Evolutionary conservation across 768 basidiomycete species (phyloP).

Genomic region (Tulasnella sp.): DNA sequence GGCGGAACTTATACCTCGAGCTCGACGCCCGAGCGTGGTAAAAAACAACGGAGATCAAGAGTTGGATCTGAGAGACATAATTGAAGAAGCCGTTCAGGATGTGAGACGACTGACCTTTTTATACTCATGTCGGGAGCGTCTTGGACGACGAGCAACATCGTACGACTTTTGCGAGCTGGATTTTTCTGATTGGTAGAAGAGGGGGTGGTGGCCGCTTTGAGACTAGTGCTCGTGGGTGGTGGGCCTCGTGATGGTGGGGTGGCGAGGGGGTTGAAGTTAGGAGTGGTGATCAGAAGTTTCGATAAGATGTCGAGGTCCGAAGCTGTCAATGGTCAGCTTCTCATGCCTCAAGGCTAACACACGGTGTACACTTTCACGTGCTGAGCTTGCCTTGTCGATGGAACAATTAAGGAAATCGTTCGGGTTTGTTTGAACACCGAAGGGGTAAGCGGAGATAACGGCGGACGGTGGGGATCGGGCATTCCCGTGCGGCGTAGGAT

Average conservation of each 20-base stretch:
- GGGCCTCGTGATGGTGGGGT: not conserved
- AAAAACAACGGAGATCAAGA: not conserved
- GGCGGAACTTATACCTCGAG: not conserved
- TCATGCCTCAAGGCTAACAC: not conserved
- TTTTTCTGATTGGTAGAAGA: not conserved
- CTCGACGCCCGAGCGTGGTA: not conserved
- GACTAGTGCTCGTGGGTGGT: not conserved
- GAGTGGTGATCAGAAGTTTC: not conserved
- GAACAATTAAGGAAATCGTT: not conserved
- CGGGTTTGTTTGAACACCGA: not conserved
- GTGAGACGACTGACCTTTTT: not conserved
- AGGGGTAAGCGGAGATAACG: not conserved
- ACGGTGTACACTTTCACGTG: not conserved
- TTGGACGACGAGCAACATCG: slow-evolving; percentile 1
- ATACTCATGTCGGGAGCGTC: not conserved
- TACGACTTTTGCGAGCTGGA: slow-evolving; percentile 4
- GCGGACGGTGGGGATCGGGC: not conserved
- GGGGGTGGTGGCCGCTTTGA: not conserved
- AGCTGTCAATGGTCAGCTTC: not conserved
- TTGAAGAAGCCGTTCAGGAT: not conserved
- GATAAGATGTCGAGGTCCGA: not conserved
- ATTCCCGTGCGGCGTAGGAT: not conserved
- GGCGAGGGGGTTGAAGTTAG: not conserved
- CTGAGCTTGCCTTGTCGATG: not conserved
- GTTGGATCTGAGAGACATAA: not conserved